These are phyloP conservation scores for Metarhizium sp. DNA, from an alignment of 2,329 filamentous ascomycete species.

Conservation along the genomic window DNA sequence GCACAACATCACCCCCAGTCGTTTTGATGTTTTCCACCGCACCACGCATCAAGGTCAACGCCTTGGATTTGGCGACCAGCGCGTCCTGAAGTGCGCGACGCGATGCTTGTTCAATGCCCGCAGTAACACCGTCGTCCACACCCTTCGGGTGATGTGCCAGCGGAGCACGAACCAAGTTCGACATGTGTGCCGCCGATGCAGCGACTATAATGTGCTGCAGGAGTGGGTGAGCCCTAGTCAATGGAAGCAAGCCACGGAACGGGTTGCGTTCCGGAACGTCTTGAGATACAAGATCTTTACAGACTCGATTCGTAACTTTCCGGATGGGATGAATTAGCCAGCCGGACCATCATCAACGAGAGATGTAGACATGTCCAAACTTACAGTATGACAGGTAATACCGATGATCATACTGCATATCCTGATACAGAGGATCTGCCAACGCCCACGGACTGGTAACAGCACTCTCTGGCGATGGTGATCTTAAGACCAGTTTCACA, in stretches of 20 bases:
- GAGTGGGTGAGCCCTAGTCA: constrained; percentile 30
- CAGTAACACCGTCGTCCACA: neutral
- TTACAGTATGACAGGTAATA: constrained; percentile 33
- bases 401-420: constrained; percentile 38
- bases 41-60: constrained; percentile 29
- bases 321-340: neutral
- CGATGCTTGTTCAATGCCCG: constrained; percentile 12
- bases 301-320: constrained; percentile 39
- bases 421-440: constrained; percentile 38
- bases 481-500: constrained; percentile 19
- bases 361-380: constrained; percentile 9
- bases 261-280: constrained; percentile 35
- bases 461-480: constrained; percentile 9
- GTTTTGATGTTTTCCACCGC: constrained; percentile 29
- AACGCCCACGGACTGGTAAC: constrained; percentile 26
- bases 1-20: constrained; percentile 29
- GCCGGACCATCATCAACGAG: neutral
- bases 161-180: constrained; percentile 28
- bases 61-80: constrained; percentile 34
- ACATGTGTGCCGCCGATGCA: constrained; percentile 38
- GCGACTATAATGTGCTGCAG: constrained; percentile 38
- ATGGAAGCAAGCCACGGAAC: constrained; percentile 34
- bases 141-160: constrained; percentile 8
- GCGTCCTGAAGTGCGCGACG: constrained; percentile 29
- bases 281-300: constrained; percentile 40